Evolutionary conservation across 192 early-diverging fungal genomes (phyloP).

Genomic region (Linnemannia hyalina): DNA sequence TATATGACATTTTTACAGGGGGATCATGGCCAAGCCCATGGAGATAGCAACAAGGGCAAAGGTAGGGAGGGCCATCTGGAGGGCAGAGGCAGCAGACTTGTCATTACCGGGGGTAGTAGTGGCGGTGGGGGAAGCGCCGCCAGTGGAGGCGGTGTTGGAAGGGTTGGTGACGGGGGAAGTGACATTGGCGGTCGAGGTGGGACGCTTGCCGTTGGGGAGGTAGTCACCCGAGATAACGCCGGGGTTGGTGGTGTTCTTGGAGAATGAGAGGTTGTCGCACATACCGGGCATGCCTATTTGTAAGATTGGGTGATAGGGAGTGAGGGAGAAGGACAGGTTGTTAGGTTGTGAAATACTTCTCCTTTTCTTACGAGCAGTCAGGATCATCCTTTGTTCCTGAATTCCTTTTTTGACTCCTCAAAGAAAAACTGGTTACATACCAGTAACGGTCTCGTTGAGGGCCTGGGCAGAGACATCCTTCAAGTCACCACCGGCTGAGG

Average conservation of each 20-base stretch:
- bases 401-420: neutral
- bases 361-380: neutral
- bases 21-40: conserved; percentile 39
- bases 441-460: conserved; percentile 26
- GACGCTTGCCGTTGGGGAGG: conserved; percentile 34
- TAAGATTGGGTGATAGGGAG: neutral
- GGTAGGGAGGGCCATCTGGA: conserved; percentile 36
- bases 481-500: neutral
- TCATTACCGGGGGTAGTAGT: neutral
- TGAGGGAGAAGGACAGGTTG: neutral
- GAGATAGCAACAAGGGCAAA: conserved; percentile 27
- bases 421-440: conserved; percentile 1
- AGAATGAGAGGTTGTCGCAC: conserved; percentile 29
- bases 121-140: neutral
- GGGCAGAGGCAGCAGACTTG: conserved; percentile 15
- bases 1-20: conserved; percentile 38
- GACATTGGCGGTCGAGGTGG: neutral
- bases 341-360: neutral
- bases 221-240: conserved; percentile 35
- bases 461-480: conserved; percentile 36
- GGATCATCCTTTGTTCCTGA: neutral
- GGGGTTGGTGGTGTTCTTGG: conserved; percentile 21
- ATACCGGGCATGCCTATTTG: conserved; percentile 14
- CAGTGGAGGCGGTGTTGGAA: neutral
- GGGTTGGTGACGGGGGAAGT: neutral